Conservation (phyloP, 768 basidiomycete genomes). For the Tulasnella sp. region DNA sequence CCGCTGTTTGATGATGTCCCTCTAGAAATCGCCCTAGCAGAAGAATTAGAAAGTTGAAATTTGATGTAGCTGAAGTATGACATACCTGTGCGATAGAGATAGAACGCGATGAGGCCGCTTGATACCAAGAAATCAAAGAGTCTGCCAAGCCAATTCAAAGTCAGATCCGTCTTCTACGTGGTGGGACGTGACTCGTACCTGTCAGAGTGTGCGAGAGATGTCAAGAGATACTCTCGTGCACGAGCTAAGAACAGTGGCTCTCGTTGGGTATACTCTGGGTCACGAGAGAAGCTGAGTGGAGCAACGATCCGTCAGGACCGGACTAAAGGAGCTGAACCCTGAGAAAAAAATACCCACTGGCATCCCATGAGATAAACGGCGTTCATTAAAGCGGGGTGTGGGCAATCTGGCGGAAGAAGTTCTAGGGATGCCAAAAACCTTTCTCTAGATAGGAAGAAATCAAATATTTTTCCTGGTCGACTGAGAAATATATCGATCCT, state of each 20-base stretch:
- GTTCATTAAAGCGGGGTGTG: constrained; percentile 15
- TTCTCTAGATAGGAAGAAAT: constrained; percentile 5
- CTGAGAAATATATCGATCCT: constrained; percentile 6
- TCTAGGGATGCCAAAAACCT: constrained; percentile 3
- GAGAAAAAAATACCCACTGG: neutral
- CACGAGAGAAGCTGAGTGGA: neutral
- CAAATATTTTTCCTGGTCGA: neutral
- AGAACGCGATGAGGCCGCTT: constrained; percentile 11
- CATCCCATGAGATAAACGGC: constrained; percentile 16
- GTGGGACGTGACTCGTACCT: neutral
- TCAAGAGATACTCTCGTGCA: constrained; percentile 6
- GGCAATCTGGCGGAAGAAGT: constrained; percentile 12
- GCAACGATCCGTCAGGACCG: neutral
- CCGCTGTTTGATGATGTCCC: constrained; percentile 15
- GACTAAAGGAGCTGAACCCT: neutral
- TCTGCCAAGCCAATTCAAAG: neutral
- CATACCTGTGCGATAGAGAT: constrained; percentile 14
- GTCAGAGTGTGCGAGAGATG: constrained; percentile 12
- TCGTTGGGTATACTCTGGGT: constrained; percentile 8
- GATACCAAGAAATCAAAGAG: constrained; percentile 12
- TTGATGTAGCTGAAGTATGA: neutral
- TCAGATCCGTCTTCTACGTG: neutral
- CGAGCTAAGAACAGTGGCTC: constrained; percentile 12
- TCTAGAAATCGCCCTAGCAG: constrained; percentile 9
- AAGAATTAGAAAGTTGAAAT: neutral